phyloP scores from a whole-genome alignment of 345 rosid genomes.

The Trapa bicornis region DNA sequence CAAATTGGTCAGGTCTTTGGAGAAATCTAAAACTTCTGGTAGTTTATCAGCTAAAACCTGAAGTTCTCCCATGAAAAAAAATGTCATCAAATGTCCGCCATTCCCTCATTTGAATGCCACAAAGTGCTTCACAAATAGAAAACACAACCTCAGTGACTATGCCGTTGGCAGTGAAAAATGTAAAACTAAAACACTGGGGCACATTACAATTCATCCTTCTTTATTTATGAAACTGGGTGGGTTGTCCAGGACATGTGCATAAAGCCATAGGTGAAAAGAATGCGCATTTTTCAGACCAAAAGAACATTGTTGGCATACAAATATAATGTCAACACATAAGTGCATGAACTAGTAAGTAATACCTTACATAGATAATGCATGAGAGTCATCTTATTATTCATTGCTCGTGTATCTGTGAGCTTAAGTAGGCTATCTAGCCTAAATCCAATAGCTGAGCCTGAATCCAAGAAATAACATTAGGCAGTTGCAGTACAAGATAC shows the following conservation, averaged over 20 bases:
- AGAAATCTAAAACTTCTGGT: constrained; percentile 76
- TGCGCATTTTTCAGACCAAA: not conserved
- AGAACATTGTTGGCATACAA: too few species aligned
- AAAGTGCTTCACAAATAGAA: not conserved
- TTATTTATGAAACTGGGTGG: too few species aligned
- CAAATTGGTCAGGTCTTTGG: constrained; percentile 49
- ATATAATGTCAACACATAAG: not conserved
- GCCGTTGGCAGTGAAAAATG: not conserved
- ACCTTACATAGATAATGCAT: constrained; percentile 99
- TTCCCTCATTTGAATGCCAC: not conserved
- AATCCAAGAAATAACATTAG: constrained; percentile 5
- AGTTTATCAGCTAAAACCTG: constrained; percentile 82
- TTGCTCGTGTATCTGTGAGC: constrained; percentile 82
- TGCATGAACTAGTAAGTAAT: constrained; percentile 10
- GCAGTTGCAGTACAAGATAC: not conserved
- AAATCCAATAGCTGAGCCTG: constrained; percentile 88
- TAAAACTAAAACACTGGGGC: not conserved
- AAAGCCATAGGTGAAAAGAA: not conserved
- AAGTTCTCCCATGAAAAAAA: constrained; percentile 10
- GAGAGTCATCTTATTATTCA: constrained; percentile 82
- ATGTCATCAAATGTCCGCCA: not conserved
- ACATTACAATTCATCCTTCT: too few species aligned
- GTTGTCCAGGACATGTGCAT: too few species aligned
- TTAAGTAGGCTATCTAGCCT: constrained; percentile 89
- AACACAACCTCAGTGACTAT: not conserved